A percentile compares a stretch with the other conserved stretches of the same genome.
These are phyloP conservation scores for Lachnellula suecica DNA, from an alignment of 2,329 filamentous ascomycete species.

Conservation along the genomic window DNA sequence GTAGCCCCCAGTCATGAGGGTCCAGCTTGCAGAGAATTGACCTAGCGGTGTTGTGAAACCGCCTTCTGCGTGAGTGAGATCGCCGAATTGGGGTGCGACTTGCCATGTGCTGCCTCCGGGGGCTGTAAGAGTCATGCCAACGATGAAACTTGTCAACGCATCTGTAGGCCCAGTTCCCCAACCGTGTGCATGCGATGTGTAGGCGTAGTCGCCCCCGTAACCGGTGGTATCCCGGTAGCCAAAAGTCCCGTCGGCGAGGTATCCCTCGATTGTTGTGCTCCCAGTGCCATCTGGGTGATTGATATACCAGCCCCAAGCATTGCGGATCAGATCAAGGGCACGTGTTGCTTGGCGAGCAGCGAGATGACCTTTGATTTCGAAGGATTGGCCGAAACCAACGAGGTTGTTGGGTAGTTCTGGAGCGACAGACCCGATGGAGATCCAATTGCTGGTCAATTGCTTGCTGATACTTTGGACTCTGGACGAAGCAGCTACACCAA, in stretches of 20 bases:
- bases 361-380: constrained; percentile 59
- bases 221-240: constrained; percentile 53
- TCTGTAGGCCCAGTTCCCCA: constrained; percentile 49
- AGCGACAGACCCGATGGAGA: constrained; percentile 50
- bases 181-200: constrained; percentile 49
- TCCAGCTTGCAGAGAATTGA: constrained; percentile 36
- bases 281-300: constrained; percentile 56
- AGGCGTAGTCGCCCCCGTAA: constrained; percentile 45
- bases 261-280: constrained; percentile 60
- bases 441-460: constrained; percentile 41
- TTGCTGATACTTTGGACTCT: constrained; percentile 38
- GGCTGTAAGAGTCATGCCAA: constrained; percentile 40
- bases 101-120: constrained; percentile 37
- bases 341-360: constrained; percentile 45
- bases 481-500: constrained; percentile 18
- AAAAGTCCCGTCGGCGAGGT: constrained; percentile 54
- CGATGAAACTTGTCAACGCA: constrained; percentile 42
- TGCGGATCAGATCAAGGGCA: constrained; percentile 54
- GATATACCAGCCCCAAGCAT: constrained; percentile 61
- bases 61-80: constrained; percentile 38
- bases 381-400: constrained; percentile 56
- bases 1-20: constrained; percentile 9
- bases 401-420: constrained; percentile 59
- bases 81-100: constrained; percentile 40
- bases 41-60: constrained; percentile 41